Conservation (phyloP, 2,329 filamentous ascomycete genomes). For the Zymoseptoria crescenta region DNA sequence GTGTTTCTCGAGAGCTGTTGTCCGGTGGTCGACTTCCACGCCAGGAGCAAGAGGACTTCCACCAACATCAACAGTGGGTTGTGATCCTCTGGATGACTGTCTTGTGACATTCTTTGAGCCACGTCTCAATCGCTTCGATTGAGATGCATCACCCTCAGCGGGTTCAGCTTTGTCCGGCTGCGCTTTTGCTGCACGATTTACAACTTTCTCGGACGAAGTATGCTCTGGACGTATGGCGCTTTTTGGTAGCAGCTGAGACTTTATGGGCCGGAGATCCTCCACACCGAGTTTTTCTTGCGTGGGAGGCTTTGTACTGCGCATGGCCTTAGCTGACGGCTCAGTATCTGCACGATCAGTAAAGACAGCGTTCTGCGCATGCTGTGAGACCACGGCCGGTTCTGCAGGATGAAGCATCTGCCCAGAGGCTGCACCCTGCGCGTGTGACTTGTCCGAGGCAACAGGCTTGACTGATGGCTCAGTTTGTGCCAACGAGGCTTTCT, state of each 20-base stretch:
- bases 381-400: neutral
- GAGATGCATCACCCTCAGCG: neutral
- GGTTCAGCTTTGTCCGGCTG: neutral
- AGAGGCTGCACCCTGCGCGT: neutral
- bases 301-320: neutral
- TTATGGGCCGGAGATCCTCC: neutral
- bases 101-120: neutral
- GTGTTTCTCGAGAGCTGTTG: constrained; percentile 22
- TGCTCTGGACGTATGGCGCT: neutral
- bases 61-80: constrained; percentile 20
- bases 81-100: constrained; percentile 18
- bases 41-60: constrained; percentile 26
- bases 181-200: neutral
- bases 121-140: neutral
- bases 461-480: neutral
- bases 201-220: neutral
- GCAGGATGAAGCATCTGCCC: neutral
- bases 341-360: too few relatives aligned
- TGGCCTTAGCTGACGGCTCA: neutral
- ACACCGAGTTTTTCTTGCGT: neutral
- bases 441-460: neutral
- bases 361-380: neutral
- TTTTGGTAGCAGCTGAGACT: neutral
- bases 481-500: neutral
- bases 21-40: constrained; percentile 14